A percentile compares a stretch with the other conserved stretches of the same genome.
phyloP scores from a whole-genome alignment of 1,284 basidiomycete species.

The Retiboletus flavoniger region DNA sequence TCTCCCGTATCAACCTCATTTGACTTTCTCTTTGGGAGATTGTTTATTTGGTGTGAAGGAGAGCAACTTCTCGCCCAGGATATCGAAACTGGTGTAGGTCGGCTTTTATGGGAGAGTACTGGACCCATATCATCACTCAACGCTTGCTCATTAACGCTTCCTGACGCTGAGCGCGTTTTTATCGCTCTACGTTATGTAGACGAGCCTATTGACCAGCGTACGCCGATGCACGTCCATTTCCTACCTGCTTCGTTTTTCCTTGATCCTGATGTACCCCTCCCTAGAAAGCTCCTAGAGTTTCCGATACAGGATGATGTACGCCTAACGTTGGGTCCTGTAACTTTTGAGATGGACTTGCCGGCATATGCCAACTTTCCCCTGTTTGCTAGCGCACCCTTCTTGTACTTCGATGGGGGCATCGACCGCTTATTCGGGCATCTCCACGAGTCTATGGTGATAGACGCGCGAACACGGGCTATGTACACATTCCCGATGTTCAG shows the following conservation, averaged over 20 bases:
- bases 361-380: constrained; percentile 19
- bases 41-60: constrained; percentile 26
- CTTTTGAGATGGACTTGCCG: constrained; percentile 22
- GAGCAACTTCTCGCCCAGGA: constrained; percentile 23
- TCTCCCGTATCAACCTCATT: constrained; percentile 19
- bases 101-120: constrained; percentile 17
- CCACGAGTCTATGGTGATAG: constrained; percentile 20
- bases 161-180: constrained; percentile 22
- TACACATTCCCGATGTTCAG: constrained; percentile 21
- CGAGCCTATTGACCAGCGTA: constrained; percentile 16
- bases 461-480: constrained; percentile 17
- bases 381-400: constrained; percentile 13
- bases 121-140: constrained; percentile 21
- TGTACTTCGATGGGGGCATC: constrained; percentile 20
- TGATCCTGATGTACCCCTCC: constrained; percentile 2
- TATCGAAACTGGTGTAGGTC: constrained; percentile 25
- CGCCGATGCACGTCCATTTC: constrained; percentile 21
- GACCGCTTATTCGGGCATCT: constrained; percentile 13
- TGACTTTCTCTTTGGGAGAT: constrained; percentile 26
- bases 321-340: constrained; percentile 16
- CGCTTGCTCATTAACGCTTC: constrained; percentile 21
- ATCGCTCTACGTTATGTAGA: constrained; percentile 23
- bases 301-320: constrained; percentile 14
- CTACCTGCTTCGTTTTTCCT: not conserved
- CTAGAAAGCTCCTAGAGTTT: constrained; percentile 27